Evolutionary conservation across 176 grass and related monocot species (phyloP), one percentile per base, ranked within the genome.

Genomic region (Musa acuminata): DNA sequence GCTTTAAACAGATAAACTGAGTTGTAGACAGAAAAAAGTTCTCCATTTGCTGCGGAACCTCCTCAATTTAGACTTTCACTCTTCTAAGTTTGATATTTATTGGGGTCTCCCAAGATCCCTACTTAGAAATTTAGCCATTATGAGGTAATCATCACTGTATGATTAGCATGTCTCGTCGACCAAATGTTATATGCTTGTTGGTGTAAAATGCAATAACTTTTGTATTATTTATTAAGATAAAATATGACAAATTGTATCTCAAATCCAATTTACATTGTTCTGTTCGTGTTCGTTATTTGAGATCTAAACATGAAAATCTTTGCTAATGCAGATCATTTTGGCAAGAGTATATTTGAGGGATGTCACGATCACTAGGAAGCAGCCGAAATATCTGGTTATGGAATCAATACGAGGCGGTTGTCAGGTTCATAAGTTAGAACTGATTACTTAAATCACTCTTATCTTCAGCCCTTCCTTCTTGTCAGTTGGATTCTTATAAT

Each of bases 261-360:
- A 65, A n/a, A 65, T 51, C 17, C 1, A 22, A 22, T 22, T 22
- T 22, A 22, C 22, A 22, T 22, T 22, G 22, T 24, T 24, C 24
- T 24, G 24, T 24, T 24, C n/a, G n/a, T n/a, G n/a, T n/a, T n/a
- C 24, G 24, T 49, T n/a, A 67, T 17, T 49, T 48, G 49, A 16
- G 8, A 17, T 69, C 11, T 43, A 49, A 69, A 49, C 23, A 8
- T 51, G 17, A 76, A 22, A 50, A 64, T 72, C 57, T 70, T 75
- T 77, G 63, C 62, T 26, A 24, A 69, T 67, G 35, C 86, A 98
- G 94, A 91, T 98, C 84, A 91, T 98, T 84, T 87, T 98, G 80
- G 94, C 94, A 76, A 98, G 94, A 87, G 94, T 91, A 49, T 98
- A 98, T 89, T 80, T 98, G 25, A 98, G 84, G 72, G 94, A 98